Evolutionary conservation across 2,329 filamentous ascomycete genomes (phyloP).

Genomic region (Phyllosticta capitalensis): DNA sequence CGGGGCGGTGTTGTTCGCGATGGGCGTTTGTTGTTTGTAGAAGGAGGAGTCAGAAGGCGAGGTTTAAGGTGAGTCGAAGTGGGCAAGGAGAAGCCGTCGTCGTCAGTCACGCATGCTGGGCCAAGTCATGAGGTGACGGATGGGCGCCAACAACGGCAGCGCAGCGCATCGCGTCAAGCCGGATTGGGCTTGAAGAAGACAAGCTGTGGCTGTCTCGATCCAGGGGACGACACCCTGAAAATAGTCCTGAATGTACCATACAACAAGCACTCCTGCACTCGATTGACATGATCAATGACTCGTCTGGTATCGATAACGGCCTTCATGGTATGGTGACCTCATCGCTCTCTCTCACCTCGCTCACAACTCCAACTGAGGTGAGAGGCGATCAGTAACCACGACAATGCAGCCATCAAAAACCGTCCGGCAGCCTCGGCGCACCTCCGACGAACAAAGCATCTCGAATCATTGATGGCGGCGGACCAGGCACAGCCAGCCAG

Average conservation of each 20-base stretch:
- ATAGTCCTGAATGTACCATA: not conserved
- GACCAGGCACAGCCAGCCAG: not conserved
- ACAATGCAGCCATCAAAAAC: no score
- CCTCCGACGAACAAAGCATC: not conserved
- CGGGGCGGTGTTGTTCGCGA: not conserved
- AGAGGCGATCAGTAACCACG: not conserved
- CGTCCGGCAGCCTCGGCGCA: not conserved
- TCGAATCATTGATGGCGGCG: not conserved
- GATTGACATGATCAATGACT: not conserved
- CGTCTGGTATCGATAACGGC: not conserved
- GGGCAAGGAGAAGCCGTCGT: not conserved
- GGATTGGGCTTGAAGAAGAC: not conserved
- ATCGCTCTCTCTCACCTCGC: not conserved
- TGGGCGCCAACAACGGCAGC: not conserved
- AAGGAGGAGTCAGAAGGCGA: not conserved
- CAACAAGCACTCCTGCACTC: no score
- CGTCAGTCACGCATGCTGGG: slow-evolving; percentile 3
- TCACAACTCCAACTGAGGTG: not conserved
- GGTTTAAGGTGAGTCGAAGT: not conserved
- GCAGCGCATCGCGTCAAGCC: not conserved
- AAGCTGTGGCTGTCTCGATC: not conserved
- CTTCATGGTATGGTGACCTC: not conserved
- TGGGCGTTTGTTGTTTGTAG: not conserved
- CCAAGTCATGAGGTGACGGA: slow-evolving; percentile 8
- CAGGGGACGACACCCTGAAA: not conserved